Evolutionary conservation across 129 eudicot species (phyloP).

Genomic region (Centaurea solstitialis): DNA sequence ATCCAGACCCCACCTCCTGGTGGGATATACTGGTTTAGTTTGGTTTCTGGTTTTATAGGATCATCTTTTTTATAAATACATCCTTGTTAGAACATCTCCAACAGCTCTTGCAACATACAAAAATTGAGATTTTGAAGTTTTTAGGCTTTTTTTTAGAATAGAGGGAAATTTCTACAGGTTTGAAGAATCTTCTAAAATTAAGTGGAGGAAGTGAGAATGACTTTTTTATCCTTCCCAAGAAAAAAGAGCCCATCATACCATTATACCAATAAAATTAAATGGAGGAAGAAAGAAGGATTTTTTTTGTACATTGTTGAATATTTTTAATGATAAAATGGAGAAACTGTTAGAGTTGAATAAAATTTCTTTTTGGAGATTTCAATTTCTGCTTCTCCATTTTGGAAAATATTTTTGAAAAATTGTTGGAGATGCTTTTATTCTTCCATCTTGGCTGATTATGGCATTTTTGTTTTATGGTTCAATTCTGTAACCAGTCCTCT

Average conservation of each 20-base stretch:
- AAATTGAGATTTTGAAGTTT: background rate
- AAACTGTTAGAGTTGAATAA: background rate
- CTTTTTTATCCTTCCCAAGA: background rate
- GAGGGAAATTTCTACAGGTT: background rate
- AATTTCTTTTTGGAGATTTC: background rate
- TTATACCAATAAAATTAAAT: background rate
- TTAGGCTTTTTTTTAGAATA: background rate
- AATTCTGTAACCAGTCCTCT: conserved; percentile 67
- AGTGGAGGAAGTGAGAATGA: background rate
- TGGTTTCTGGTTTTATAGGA: background rate
- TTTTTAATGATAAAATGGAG: background rate
- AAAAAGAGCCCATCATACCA: background rate
- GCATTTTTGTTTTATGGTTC: background rate
- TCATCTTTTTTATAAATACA: background rate
- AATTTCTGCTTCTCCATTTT: background rate
- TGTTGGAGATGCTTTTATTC: background rate
- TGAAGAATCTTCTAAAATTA: background rate
- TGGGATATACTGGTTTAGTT: background rate
- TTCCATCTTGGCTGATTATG: conserved; percentile 12
- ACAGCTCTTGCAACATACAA: background rate
- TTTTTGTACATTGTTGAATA: background rate
- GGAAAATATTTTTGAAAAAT: background rate
- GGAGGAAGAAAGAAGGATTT: background rate
- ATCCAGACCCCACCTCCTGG: background rate
- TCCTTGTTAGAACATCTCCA: background rate